phyloP scores from a whole-genome alignment of 2,329 filamentous ascomycete genomes.

The Colletotrichum theobromicola region DNA sequence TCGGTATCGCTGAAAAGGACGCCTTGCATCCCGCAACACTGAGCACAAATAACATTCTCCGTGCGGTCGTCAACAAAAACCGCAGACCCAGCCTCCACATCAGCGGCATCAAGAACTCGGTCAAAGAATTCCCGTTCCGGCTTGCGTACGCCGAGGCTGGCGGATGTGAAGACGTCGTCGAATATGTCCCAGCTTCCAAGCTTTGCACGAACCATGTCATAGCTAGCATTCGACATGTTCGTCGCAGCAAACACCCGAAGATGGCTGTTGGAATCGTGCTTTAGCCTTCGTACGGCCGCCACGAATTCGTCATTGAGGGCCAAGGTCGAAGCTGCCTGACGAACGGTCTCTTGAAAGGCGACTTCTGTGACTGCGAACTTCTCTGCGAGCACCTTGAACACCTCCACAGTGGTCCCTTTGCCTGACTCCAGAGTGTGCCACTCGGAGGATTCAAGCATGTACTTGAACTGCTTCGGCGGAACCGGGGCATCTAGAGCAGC shows the following conservation, averaged over 20 bases:
- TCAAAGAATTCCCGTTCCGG: neutral
- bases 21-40: neutral
- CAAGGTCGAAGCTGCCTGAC: neutral
- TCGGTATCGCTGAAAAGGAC: neutral
- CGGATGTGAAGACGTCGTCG: neutral
- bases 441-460: neutral
- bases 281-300: neutral
- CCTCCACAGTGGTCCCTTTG: neutral
- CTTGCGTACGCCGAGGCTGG: neutral
- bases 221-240: neutral
- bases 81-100: neutral
- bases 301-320: neutral
- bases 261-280: neutral
- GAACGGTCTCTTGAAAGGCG: neutral
- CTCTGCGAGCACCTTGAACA: no score
- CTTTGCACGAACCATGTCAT: neutral
- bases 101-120: neutral
- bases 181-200: neutral
- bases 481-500: neutral
- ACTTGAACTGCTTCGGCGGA: neutral
- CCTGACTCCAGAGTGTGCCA: neutral
- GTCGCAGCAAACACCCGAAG: neutral
- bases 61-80: neutral
- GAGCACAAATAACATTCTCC: neutral
- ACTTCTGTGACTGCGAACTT: no score